Conservation (phyloP, 192 early-diverging fungal species). For the Neocallimastix lanati region DNA sequence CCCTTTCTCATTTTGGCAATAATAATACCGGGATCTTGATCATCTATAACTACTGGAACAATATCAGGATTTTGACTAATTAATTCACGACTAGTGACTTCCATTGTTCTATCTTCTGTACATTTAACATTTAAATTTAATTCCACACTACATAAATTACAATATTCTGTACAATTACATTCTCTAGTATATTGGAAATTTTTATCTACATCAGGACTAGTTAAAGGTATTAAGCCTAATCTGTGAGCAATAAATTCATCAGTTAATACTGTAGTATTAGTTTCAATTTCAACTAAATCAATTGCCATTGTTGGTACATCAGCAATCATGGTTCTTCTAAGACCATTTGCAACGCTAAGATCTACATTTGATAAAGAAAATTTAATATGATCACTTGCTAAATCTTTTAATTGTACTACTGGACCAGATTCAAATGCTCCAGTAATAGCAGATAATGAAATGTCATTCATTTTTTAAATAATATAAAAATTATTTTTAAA, state of each 20-base stretch:
- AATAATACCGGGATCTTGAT: slow-evolving; percentile 55
- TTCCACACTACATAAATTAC: slow-evolving; percentile 55
- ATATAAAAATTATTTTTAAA: too few relatives aligned
- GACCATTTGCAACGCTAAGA: slow-evolving; percentile 59
- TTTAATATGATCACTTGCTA: background rate
- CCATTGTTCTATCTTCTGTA: slow-evolving; percentile 50
- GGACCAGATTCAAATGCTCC: background rate
- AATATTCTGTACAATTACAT: slow-evolving; percentile 17
- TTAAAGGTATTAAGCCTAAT: slow-evolving; percentile 80
- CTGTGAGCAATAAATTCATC: slow-evolving; percentile 94
- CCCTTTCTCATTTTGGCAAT: slow-evolving; percentile 80
- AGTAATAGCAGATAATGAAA: background rate
- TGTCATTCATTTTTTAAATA: background rate
- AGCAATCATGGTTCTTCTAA: slow-evolving; percentile 87
- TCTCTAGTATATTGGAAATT: slow-evolving; percentile 61
- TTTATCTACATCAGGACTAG: slow-evolving; percentile 49
- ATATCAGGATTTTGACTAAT: slow-evolving; percentile 17
- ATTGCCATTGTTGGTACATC: slow-evolving; percentile 97
- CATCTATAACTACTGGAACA: slow-evolving; percentile 29
- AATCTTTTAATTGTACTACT: background rate
- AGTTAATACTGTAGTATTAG: slow-evolving; percentile 78
- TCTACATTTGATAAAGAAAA: background rate
- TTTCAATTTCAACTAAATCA: slow-evolving; percentile 90
- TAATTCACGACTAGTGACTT: slow-evolving; percentile 69
- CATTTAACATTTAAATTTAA: slow-evolving; percentile 72